Percentiles rank a stretch among this genome's conserved stretches.
Evolutionary conservation across 1,139 yeast genomes (phyloP).

Genomic region (Taphrina flavorubra): DNA sequence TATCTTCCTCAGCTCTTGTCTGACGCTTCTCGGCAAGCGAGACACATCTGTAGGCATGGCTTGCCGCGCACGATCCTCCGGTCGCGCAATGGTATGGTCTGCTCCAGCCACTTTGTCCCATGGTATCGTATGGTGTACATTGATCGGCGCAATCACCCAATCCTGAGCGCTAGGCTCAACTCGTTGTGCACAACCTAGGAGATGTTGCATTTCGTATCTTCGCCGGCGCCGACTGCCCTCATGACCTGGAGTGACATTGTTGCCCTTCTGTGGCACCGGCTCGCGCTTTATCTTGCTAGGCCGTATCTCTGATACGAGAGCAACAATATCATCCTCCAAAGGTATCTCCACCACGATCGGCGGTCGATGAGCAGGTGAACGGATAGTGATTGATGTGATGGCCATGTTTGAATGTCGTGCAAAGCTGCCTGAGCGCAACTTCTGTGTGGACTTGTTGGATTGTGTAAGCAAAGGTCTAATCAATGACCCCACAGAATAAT

Average conservation of each 20-base stretch:
- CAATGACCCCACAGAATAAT: too few species aligned
- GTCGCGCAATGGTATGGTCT: background rate
- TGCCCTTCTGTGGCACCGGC: constrained; percentile 20
- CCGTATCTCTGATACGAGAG: background rate
- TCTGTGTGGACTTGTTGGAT: background rate
- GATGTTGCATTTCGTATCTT: constrained; percentile 19
- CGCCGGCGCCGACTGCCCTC: constrained; percentile 23
- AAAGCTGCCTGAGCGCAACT: too few species aligned
- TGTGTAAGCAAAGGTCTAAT: background rate
- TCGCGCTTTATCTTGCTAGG: constrained; percentile 16
- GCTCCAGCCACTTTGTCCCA: constrained; percentile 12
- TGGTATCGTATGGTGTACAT: constrained; percentile 7
- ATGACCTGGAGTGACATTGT: constrained; percentile 22
- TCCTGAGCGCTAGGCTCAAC: constrained; percentile 19
- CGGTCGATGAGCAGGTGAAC: constrained; percentile 1
- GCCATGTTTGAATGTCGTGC: background rate
- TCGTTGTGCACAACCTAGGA: constrained; percentile 16
- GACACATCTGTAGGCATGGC: background rate
- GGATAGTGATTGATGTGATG: constrained; percentile 11
- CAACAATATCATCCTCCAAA: constrained; percentile 1
- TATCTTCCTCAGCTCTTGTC: constrained; percentile 21
- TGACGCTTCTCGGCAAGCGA: constrained; percentile 2
- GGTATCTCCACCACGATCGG: constrained; percentile 17
- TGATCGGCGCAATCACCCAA: constrained; percentile 8
- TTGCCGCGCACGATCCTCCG: constrained; percentile 3